These are phyloP conservation scores for Penicillium longicatenatum DNA, from an alignment of 495 filamentous ascomycete genomes.

Conservation along the genomic window DNA sequence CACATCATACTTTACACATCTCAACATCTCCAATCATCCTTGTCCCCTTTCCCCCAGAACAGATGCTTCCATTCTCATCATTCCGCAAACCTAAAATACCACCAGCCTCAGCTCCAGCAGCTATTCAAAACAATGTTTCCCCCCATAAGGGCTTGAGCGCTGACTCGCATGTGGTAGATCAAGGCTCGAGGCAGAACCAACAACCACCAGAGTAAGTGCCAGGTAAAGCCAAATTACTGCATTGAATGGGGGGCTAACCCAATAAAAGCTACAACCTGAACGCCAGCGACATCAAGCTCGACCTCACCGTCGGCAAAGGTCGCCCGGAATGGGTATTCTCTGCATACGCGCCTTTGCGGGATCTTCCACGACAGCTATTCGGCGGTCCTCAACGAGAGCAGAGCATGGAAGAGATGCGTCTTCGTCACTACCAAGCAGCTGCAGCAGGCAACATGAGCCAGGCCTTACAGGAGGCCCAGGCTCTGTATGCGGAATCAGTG, in stretches of 20 bases:
- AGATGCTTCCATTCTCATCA: background rate
- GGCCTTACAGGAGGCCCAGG: slow-evolving; percentile 67
- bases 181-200: background rate
- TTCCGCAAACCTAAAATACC: background rate
- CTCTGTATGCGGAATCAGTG: slow-evolving; percentile 58
- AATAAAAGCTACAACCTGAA: slow-evolving; percentile 51
- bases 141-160: background rate
- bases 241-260: slow-evolving; percentile 19
- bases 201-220: slow-evolving; percentile 33
- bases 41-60: background rate
- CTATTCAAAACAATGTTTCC: background rate
- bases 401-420: slow-evolving; percentile 78
- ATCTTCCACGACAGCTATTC: slow-evolving; percentile 77
- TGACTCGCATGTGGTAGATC: background rate
- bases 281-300: slow-evolving; percentile 56
- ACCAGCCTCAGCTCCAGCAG: too few species aligned
- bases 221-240: background rate
- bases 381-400: slow-evolving; percentile 77
- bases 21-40: background rate
- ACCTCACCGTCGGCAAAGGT: slow-evolving; percentile 61
- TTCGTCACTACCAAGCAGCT: slow-evolving; percentile 63
- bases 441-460: slow-evolving; percentile 61
- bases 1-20: background rate
- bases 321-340: slow-evolving; percentile 83
- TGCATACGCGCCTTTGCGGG: slow-evolving; percentile 69